Conservation (phyloP, 2,329 filamentous ascomycete genomes). For the Fusarium penzigii region DNA sequence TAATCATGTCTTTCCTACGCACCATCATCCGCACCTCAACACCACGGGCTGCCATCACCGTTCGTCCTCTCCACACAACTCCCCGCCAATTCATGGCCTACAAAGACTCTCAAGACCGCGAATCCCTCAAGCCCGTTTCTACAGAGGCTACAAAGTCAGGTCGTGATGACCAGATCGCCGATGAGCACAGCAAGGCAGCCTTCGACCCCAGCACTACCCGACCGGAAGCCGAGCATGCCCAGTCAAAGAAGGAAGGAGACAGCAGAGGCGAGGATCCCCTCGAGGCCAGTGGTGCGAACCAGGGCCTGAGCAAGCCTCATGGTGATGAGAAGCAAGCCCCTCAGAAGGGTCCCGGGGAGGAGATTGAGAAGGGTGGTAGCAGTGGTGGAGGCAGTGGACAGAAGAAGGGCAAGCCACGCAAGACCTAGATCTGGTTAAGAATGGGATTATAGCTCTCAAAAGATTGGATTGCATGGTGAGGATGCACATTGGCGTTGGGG, state of each 20-base stretch:
- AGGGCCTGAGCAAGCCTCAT: slow-evolving; percentile 42
- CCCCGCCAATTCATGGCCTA: slow-evolving; percentile 36
- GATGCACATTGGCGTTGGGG: background rate
- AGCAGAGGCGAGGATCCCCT: slow-evolving; percentile 37
- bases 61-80: slow-evolving; percentile 37
- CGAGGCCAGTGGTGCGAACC: slow-evolving; percentile 47
- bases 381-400: slow-evolving; percentile 33
- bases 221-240: slow-evolving; percentile 61
- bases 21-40: slow-evolving; percentile 15
- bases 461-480: background rate
- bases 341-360: slow-evolving; percentile 33
- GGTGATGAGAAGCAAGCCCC: slow-evolving; percentile 38
- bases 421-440: slow-evolving; percentile 1
- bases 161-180: slow-evolving; percentile 60
- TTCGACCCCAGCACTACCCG: slow-evolving; percentile 69
- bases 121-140: slow-evolving; percentile 63
- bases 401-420: slow-evolving; percentile 30
- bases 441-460: background rate
- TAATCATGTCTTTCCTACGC: slow-evolving; percentile 23
- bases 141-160: slow-evolving; percentile 71
- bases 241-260: slow-evolving; percentile 46
- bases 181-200: slow-evolving; percentile 58
- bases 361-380: slow-evolving; percentile 37
- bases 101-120: slow-evolving; percentile 58
- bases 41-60: slow-evolving; percentile 9